Percentiles rank a stretch among this genome's conserved stretches.
Conservation (phyloP, 2,329 filamentous ascomycete species). For the Epichloe glyceriae region DNA sequence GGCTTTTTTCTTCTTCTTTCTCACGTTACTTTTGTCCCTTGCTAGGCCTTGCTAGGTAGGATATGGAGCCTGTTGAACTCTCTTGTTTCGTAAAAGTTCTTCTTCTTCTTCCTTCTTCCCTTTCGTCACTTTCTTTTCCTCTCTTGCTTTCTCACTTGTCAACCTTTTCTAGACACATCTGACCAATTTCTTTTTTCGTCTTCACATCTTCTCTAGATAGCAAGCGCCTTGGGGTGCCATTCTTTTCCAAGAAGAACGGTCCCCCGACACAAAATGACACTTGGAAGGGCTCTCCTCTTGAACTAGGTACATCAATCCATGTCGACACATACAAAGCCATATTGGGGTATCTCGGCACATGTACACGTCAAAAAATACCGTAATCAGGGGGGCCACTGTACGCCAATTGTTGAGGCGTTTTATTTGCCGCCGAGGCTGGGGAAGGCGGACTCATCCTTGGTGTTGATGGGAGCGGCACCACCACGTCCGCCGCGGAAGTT, state of each 20-base stretch:
- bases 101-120: background rate
- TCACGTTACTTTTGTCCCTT: background rate
- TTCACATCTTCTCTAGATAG: background rate
- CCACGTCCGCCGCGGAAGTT: conserved; percentile 31
- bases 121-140: background rate
- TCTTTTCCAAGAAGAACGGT: background rate
- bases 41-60: background rate
- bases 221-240: background rate
- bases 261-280: background rate
- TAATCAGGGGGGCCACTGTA: background rate
- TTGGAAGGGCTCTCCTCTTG: background rate
- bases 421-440: conserved; percentile 46
- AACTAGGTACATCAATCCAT: conserved; percentile 4
- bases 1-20: background rate
- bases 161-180: conserved; percentile 1
- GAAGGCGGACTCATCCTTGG: conserved; percentile 45
- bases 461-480: conserved; percentile 34
- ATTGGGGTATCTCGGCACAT: conserved; percentile 5
- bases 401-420: conserved; percentile 8
- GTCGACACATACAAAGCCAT: conserved; percentile 5
- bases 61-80: background rate
- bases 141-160: background rate
- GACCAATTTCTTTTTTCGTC: background rate
- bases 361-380: conserved; percentile 5
- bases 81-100: background rate